Conservation (phyloP, 129 eudicot genomes). For the Centrapalus pauciflorus region DNA sequence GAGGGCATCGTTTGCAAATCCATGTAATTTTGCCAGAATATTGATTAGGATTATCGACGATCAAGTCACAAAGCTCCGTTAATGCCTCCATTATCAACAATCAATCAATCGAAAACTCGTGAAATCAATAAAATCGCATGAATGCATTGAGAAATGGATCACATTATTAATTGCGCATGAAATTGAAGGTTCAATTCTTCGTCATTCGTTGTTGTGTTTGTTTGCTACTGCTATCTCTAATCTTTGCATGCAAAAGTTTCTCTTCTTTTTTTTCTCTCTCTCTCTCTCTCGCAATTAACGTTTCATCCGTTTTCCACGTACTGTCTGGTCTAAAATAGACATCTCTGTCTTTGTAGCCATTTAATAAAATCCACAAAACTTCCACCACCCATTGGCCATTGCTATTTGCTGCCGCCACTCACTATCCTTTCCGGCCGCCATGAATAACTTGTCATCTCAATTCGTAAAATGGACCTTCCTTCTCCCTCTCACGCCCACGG, state of each 20-base stretch:
- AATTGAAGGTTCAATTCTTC: neutral
- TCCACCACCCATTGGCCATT: neutral
- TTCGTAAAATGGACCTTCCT: no score
- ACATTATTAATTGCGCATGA: neutral
- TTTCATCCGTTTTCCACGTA: conserved; percentile 16
- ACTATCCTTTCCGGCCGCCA: no score
- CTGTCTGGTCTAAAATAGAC: conserved; percentile 1
- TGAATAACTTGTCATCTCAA: no score
- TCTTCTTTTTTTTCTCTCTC: no score
- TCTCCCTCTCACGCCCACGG: no score
- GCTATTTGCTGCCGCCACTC: conserved; percentile 5
- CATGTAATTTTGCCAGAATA: conserved; percentile 57
- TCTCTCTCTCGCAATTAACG: neutral
- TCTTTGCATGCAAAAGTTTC: conserved; percentile 8
- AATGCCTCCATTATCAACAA: conserved; percentile 64
- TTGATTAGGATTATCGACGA: conserved; percentile 52
- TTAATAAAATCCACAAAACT: neutral
- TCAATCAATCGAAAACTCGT: neutral
- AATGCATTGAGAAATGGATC: neutral
- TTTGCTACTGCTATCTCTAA: neutral
- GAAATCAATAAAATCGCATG: neutral
- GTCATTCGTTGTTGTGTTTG: neutral
- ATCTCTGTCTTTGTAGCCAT: conserved; percentile 15
- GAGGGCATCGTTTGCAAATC: conserved; percentile 87
- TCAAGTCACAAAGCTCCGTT: conserved; percentile 78